Base-by-base conservation (phyloP, 768 basidiomycete genomes). In the Psilocybe subaeruginosa region DNA sequence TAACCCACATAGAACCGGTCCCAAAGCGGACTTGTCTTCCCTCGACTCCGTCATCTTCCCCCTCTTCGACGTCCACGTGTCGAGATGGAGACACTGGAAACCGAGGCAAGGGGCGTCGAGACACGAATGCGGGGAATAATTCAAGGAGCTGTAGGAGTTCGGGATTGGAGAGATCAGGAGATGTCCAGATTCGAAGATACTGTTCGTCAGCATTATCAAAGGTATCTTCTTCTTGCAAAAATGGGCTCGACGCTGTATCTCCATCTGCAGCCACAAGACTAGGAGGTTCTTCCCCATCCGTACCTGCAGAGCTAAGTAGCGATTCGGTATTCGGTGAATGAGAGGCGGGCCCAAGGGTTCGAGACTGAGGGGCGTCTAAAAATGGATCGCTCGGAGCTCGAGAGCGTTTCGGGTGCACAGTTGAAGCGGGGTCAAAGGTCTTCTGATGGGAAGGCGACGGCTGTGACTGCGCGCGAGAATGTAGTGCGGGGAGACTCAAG, bases 1-100 rank as follows among this genome's bases (percentile, higher is more conserved):
- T 87, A 30, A 92, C 75, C 88, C 90, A 92, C 84, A 96, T 89
- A 50, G 82, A 78, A 7, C 93, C 93, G n/a, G 93, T 95, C 17
- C 93, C 93, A 71, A 86, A 85, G 31, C 82, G 83, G 60, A 94
- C 81, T 37, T 82, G 82, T 58, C 82, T 83, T 62, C 78, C 80
- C 65, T 85, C 85, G 16, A 72, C 76, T 39, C 79, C 76, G 49
- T 83, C 81, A 52, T 85, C 84, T 58, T 84, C 84, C 27, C 86
- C 91, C 70, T 89, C 89, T 72, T 93, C 92, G 35, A 91, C 75
- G 70, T 93, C 92, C 31, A 77, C 65, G 49, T 71, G 75, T 45
- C 81, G 79, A 61, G 73, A 59, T 65, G 68, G 60, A 17, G 73
- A 60, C 29, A 72, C 72, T 31, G 85, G 80, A 75, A 96, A 95